Evolutionary conservation across 2,329 filamentous ascomycete genomes (phyloP), one percentile per base, ranked within the genome.

Genomic region (Alternaria sp.): DNA sequence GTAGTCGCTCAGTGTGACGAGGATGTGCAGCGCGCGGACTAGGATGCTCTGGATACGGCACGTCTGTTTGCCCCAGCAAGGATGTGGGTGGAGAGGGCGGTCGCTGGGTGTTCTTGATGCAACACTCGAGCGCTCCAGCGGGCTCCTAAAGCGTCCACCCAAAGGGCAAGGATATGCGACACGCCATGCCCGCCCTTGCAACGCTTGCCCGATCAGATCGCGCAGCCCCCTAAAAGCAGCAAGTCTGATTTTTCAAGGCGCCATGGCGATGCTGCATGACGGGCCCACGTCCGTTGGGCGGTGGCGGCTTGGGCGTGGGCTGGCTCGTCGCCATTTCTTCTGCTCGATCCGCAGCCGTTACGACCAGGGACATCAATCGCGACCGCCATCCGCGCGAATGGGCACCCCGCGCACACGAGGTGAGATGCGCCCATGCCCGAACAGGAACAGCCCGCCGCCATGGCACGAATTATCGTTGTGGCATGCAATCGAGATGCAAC

Each of bases 401-500:
- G 68, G 45, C 60, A 59, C 61, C 61, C 65, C 53, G 63, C 69
- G 57, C 58, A 63, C 68, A 67, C 65, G 68, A 69, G 67, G 60
- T 59, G 57, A 71, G 71, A 72, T 71, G 61, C 47, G 41, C 43
- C 68, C 61, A 71, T 49, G 26, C 71, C 58, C 10, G 14, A 63
- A 63, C 18, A 49, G 65, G 67, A 61, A 33, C 65, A 65, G 68
- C 66, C 69, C 69, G 65, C 60, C 57, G 28, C 23, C 28, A n/a
- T 61, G 66, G 67, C 57, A 62, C 67, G 61, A 72, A 69, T 71
- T 67, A 71, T 65, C 65, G 64, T 59, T 53, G 65, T 57, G 54
- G 60, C 55, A 57, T 65, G 63, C 67, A 65, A 74, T 74, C 71
- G 71, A 71, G 70, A 74, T 72, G 70, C 67, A 68, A 66, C 71